Conservation (phyloP, 2,329 filamentous ascomycete species). For the Penicillium sclerotigenum region DNA sequence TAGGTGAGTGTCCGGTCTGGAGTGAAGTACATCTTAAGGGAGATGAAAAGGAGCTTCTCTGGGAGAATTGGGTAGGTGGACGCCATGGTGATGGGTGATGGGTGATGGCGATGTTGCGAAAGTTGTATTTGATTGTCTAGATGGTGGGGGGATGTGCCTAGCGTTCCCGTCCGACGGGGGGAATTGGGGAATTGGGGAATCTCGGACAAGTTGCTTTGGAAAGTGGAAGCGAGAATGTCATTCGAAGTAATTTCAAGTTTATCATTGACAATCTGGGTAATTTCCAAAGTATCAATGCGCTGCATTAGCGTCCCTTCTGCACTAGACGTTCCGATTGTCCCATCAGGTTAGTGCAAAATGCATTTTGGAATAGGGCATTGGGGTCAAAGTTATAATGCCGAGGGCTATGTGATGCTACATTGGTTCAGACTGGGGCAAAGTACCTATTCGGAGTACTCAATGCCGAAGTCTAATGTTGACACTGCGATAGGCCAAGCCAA, state of each 20-base stretch:
- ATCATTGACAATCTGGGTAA: not conserved
- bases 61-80: conserved; percentile 33
- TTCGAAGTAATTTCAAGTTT: not conserved
- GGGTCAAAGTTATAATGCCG: not conserved
- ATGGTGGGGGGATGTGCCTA: not conserved
- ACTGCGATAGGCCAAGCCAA: not conserved
- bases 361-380: not conserved
- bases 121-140: not conserved
- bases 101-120: not conserved
- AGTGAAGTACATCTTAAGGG: conserved; percentile 41
- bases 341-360: not conserved
- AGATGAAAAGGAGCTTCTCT: conserved; percentile 40
- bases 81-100: conserved; percentile 9
- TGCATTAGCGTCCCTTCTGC: not conserved
- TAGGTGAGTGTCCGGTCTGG: conserved; percentile 55
- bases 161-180: not conserved
- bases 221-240: not conserved
- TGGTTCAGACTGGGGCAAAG: not conserved
- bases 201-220: not conserved
- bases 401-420: not conserved
- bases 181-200: not conserved
- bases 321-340: not conserved
- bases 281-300: not conserved
- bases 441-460: not conserved
- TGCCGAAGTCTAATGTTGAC: not conserved